A percentile compares a stretch with the other conserved stretches of the same genome.
phyloP scores from a whole-genome alignment of 495 filamentous ascomycete species.

The Aspergillus heteromorphus region DNA sequence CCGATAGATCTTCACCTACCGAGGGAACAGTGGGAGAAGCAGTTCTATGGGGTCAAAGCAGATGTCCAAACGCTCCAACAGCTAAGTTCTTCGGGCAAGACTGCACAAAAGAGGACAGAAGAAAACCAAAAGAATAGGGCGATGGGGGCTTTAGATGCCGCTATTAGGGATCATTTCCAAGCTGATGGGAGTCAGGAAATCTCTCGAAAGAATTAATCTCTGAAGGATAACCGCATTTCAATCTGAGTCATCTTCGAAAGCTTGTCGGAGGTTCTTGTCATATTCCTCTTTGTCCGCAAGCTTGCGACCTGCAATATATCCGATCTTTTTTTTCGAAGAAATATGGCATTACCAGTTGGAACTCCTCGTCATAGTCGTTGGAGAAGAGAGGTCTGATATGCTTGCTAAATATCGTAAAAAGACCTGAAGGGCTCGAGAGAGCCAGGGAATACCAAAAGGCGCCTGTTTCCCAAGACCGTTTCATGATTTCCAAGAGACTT shows the following conservation, averaged over 20 bases:
- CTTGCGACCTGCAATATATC: slow-evolving; percentile 9
- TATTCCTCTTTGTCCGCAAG: slow-evolving; percentile 18
- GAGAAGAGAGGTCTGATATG: slow-evolving; percentile 16
- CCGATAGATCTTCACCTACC: no score
- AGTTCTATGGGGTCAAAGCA: no score
- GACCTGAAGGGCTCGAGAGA: slow-evolving; percentile 18
- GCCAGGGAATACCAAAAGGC: slow-evolving; percentile 21
- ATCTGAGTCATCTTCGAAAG: slow-evolving; percentile 7
- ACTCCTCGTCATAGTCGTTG: slow-evolving; percentile 14
- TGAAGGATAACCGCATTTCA: no score
- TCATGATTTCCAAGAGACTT: slow-evolving; percentile 15
- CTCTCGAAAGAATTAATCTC: no score
- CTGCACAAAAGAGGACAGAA: background rate
- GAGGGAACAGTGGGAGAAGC: no score
- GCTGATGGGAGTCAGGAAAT: no score
- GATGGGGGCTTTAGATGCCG: no score
- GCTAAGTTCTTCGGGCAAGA: no score
- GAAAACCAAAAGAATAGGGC: background rate
- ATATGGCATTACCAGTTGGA: slow-evolving; percentile 18
- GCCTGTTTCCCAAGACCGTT: slow-evolving; percentile 15
- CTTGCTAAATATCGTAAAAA: slow-evolving; percentile 16
- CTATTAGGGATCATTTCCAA: no score
- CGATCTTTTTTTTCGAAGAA: slow-evolving; percentile 15
- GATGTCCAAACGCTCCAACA: no score
- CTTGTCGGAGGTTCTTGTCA: slow-evolving; percentile 14